Percentiles rank a stretch among this genome's conserved stretches.
phyloP scores from a whole-genome alignment of 2,329 filamentous ascomycete genomes.

The Mycocentrospora acerina region DNA sequence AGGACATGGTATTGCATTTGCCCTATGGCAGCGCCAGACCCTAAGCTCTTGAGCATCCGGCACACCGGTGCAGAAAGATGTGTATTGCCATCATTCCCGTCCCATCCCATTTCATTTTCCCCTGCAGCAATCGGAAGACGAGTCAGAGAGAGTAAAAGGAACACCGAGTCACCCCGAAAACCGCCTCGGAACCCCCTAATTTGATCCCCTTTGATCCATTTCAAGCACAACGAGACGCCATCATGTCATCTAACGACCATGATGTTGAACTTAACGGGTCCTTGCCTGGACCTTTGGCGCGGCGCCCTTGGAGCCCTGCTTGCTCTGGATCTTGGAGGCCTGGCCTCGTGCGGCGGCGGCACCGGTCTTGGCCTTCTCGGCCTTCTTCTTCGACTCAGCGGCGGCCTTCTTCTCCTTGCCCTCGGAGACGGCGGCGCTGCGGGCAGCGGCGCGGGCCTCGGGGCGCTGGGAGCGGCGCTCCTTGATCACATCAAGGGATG shows the following conservation, averaged over 20 bases:
- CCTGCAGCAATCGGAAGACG: slow-evolving; percentile 24
- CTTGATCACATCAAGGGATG: slow-evolving; percentile 99
- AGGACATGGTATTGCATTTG: slow-evolving; percentile 41
- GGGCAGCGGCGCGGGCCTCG: slow-evolving; percentile 91
- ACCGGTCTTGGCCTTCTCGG: slow-evolving; percentile 96
- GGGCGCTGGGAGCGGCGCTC: slow-evolving; percentile 94
- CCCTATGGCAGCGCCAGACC: slow-evolving; percentile 35
- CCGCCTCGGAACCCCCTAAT: slow-evolving; percentile 28
- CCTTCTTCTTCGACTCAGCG: slow-evolving; percentile 90
- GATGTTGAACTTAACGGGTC: slow-evolving; percentile 67
- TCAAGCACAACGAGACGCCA: slow-evolving; percentile 23
- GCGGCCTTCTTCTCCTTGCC: slow-evolving; percentile 98
- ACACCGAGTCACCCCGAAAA: slow-evolving; percentile 34
- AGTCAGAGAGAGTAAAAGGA: slow-evolving; percentile 27
- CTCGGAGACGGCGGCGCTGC: slow-evolving; percentile 88
- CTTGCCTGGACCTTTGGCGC: slow-evolving; percentile 81
- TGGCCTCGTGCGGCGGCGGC: slow-evolving; percentile 73
- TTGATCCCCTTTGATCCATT: no score
- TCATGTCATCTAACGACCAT: slow-evolving; percentile 6
- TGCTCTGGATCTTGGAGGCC: slow-evolving; percentile 80
- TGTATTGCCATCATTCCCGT: slow-evolving; percentile 32
- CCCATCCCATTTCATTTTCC: slow-evolving; percentile 27
- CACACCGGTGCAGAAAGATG: slow-evolving; percentile 29
- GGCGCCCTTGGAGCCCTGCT: slow-evolving; percentile 95
- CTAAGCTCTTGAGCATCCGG: slow-evolving; percentile 26